A percentile compares a stretch with the other conserved stretches of the same genome.
These are phyloP conservation scores for Lipomyces sp. DNA, from an alignment of 805 yeast species.

Conservation along the genomic window DNA sequence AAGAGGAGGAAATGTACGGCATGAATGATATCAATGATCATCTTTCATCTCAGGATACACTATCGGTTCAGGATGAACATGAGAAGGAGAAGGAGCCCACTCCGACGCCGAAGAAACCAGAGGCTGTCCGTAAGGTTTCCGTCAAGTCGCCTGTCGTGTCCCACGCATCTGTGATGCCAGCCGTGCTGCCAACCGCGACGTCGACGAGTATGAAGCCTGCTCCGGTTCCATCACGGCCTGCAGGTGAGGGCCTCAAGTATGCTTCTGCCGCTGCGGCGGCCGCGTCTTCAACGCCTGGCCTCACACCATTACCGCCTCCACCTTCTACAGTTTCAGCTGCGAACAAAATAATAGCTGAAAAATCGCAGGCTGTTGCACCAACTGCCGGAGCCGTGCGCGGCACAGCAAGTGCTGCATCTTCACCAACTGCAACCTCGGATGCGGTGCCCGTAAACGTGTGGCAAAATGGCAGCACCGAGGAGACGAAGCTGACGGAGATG, in stretches of 20 bases:
- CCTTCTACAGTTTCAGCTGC: conserved; percentile 37
- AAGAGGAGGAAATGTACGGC: conserved; percentile 54
- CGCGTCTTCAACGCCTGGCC: conserved; percentile 38
- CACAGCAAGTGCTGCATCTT: conserved; percentile 30
- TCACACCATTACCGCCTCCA: conserved; percentile 38
- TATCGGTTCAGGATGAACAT: conserved; percentile 34
- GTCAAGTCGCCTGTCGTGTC: conserved; percentile 36
- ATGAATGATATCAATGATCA: conserved; percentile 41
- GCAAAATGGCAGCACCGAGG: conserved; percentile 15
- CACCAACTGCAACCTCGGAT: conserved; percentile 26
- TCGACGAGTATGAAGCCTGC: conserved; percentile 53
- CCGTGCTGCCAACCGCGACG: conserved; percentile 28
- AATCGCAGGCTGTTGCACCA: conserved; percentile 36
- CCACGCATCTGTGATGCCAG: conserved; percentile 31
- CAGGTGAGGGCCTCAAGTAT: conserved; percentile 59
- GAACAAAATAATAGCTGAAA: conserved; percentile 31
- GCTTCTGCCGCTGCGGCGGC: conserved; percentile 44
- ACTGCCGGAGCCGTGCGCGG: conserved; percentile 24
- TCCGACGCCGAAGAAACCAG: conserved; percentile 24
- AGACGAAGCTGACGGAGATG: background rate
- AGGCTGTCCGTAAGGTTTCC: conserved; percentile 24
- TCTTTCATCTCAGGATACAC: conserved; percentile 28
- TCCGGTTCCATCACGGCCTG: conserved; percentile 57
- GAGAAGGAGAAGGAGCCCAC: conserved; percentile 24
- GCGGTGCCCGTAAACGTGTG: conserved; percentile 37